Evolutionary conservation across 257 asterid species (phyloP).

Genomic region (Cruciata laevipes): DNA sequence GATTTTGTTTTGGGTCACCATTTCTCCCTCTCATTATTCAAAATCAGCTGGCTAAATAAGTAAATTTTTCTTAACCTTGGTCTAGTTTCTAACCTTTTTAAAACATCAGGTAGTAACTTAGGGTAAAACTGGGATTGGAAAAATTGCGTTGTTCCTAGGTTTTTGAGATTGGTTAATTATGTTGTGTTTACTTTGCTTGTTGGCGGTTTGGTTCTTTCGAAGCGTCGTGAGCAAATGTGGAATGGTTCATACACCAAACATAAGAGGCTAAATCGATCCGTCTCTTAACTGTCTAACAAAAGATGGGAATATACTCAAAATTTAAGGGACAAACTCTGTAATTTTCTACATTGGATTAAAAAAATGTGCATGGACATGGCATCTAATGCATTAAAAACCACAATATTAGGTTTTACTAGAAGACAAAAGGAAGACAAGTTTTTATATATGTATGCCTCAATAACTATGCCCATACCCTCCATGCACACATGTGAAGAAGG

Average conservation of each 20-base stretch:
- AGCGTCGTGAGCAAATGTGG: too few species aligned
- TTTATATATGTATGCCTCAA: conserved; percentile 13
- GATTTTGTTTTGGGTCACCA: background rate
- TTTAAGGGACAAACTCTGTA: background rate
- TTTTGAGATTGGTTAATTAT: too few species aligned
- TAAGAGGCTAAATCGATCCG: background rate
- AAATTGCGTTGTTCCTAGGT: too few species aligned
- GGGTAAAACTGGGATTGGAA: too few species aligned
- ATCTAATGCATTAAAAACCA: conserved; percentile 12
- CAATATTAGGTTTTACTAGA: conserved; percentile 19
- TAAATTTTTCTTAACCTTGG: too few species aligned
- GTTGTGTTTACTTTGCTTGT: too few species aligned
- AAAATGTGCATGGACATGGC: conserved; percentile 12
- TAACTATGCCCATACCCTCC: conserved; percentile 25
- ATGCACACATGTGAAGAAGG: conserved; percentile 33
- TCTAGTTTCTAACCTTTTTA: too few species aligned
- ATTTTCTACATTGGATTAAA: background rate
- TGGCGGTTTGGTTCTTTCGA: too few species aligned
- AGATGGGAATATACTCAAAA: too few species aligned
- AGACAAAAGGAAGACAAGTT: conserved; percentile 28
- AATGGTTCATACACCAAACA: background rate
- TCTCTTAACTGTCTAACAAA: background rate
- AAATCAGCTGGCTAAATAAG: background rate
- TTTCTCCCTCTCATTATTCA: background rate
- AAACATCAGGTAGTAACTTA: too few species aligned